phyloP scores from a whole-genome alignment of 2,329 filamentous ascomycete species.

The Penicillium italicum region DNA sequence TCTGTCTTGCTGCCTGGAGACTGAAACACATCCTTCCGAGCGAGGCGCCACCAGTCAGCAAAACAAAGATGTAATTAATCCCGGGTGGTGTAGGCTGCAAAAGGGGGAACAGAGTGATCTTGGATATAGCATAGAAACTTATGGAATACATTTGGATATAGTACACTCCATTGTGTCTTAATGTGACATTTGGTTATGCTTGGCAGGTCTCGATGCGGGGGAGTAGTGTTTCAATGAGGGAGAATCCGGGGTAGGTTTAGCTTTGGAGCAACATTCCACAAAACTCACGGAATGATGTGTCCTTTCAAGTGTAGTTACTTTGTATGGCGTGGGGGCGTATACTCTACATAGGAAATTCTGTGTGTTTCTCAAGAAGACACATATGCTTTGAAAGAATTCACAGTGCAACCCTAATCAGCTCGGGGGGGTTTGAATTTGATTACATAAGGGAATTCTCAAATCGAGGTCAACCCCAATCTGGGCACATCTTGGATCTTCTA shows the following conservation, averaged over 20 bases:
- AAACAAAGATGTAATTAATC: neutral
- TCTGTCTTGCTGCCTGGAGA: neutral
- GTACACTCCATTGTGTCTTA: neutral
- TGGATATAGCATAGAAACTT: neutral
- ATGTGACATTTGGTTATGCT: conserved; percentile 5
- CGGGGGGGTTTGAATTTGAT: neutral
- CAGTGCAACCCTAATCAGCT: conserved; percentile 4
- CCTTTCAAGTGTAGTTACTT: neutral
- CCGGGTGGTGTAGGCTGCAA: neutral
- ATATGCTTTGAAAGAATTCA: neutral
- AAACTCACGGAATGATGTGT: neutral
- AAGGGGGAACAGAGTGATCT: neutral
- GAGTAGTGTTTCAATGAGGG: neutral
- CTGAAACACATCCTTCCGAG: neutral
- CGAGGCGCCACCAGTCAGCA: neutral
- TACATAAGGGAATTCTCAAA: conserved; percentile 5
- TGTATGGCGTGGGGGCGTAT: neutral
- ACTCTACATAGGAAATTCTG: neutral
- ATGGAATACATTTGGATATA: neutral
- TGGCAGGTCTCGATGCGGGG: conserved; percentile 9
- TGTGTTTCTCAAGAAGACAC: neutral
- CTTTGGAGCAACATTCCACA: conserved; percentile 5
- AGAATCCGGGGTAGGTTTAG: conserved; percentile 10
- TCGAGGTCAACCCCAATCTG: neutral
- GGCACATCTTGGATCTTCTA: neutral